Evolutionary conservation across 495 filamentous ascomycete species (phyloP).

Genomic region (Neurospora hispaniola): DNA sequence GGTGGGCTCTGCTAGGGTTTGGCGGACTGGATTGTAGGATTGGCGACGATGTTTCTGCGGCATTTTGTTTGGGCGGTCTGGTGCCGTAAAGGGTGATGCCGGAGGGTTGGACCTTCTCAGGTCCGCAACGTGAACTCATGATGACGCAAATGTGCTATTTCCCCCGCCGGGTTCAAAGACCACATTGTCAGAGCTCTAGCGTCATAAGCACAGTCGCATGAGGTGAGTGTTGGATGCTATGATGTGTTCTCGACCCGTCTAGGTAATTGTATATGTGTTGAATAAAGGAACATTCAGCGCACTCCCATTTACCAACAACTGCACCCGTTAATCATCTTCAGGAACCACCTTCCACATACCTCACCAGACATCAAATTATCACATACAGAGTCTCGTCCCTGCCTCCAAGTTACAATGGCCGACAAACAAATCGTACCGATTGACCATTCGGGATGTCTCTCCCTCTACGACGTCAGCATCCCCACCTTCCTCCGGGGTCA

Average conservation of each 20-base stretch:
- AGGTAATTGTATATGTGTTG: background rate
- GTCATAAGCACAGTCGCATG: background rate
- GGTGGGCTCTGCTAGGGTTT: background rate
- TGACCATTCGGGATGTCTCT: background rate
- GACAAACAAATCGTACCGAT: background rate
- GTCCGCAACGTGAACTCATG: background rate
- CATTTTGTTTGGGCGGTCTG: background rate
- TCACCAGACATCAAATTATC: background rate
- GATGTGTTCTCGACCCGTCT: background rate
- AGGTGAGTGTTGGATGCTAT: background rate
- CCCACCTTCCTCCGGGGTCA: slow-evolving; percentile 12
- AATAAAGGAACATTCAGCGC: background rate
- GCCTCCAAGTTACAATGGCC: background rate
- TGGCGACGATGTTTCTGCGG: background rate
- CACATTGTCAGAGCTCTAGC: background rate
- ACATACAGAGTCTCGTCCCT: background rate
- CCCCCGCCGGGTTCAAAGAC: background rate
- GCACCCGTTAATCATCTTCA: background rate
- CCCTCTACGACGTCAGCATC: slow-evolving; percentile 19
- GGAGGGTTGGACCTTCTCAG: background rate
- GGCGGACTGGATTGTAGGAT: background rate
- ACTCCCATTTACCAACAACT: background rate
- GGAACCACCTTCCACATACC: background rate
- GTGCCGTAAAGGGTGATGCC: background rate
- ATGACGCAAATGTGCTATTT: background rate